Base-by-base conservation (phyloP, 176 grass and related monocot species). In the Chrysopogon serrulatus region DNA sequence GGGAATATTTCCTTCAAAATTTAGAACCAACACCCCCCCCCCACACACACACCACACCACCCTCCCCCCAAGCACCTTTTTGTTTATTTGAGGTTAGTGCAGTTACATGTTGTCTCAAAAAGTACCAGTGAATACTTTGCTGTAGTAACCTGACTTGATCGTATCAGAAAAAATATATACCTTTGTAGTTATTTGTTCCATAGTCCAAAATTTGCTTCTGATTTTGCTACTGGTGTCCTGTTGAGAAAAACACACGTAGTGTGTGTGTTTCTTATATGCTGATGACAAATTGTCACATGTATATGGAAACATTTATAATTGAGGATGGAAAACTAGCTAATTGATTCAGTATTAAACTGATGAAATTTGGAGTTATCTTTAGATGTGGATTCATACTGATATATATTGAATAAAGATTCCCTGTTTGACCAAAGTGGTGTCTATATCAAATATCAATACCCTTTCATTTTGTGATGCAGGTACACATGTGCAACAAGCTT, bases 401-500 rank as follows among this genome's bases (percentile, higher is more conserved):
- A n/a, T n/a, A 33, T 26, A 74, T 83, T 43, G 26, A 30, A 30
- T 77, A 49, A 33, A 28, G 5, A 8, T 23, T 51, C 10, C 48
- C 9, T 19, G 27, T 35, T 77, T 37, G 6, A 27, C 48, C 47
- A 33, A 56, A 64, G 2, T 82, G 36, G 15, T 68, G 36, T n/a
- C n/a, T 76, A 33, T 54, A n/a, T 49, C 75, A 57, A 37, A 66
- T 83, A 34, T n/a, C 74, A 23, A 69, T 71, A 8, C 10, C 43
- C 10, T 74, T 74, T 66, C 61, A 82, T 76, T 56, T 24, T 77
- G 18, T 64, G 37, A 80, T 90, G 42, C 87, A 99, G 96, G 96
- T 99, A 24, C 96, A 99, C 69, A 96, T 96, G 96, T 99, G 96
- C 77, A 99, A 99, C 86, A 99, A 99, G 83, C 96, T 99, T 86